Evolutionary conservation across 495 filamentous ascomycete genomes (phyloP).

Genomic region (Penicillium verhagenii): DNA sequence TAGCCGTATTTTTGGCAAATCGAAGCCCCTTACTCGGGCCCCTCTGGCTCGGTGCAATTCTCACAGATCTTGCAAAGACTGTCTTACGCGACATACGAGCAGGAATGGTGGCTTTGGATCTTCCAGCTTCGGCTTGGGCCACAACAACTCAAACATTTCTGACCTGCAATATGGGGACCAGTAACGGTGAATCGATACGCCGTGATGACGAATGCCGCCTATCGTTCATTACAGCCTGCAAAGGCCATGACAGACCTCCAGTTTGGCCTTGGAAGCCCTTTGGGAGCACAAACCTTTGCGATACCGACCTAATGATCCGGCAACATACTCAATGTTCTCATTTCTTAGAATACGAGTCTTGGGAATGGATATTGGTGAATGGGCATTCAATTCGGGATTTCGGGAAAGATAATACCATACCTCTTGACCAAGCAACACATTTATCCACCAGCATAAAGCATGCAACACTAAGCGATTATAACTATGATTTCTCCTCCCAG

Average conservation of each 20-base stretch:
- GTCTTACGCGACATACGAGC: constrained; percentile 16
- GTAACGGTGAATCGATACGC: constrained; percentile 14
- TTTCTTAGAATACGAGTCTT: constrained; percentile 26
- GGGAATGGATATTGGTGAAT: constrained; percentile 25
- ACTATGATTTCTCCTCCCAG: constrained; percentile 6
- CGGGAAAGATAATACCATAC: constrained; percentile 6
- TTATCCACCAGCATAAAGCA: background rate
- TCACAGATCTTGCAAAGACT: constrained; percentile 16
- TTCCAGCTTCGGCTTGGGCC: constrained; percentile 24
- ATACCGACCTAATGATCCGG: constrained; percentile 24
- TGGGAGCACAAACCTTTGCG: constrained; percentile 17
- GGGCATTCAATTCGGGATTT: constrained; percentile 10
- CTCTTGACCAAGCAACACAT: constrained; percentile 13
- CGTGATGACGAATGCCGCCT: constrained; percentile 31
- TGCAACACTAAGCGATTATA: constrained; percentile 1
- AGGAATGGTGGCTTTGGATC: constrained; percentile 23
- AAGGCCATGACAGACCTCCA: constrained; percentile 20
- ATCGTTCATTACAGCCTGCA: constrained; percentile 23
- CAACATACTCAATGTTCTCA: constrained; percentile 27
- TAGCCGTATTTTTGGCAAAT: constrained; percentile 15
- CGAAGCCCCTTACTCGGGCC: constrained; percentile 16
- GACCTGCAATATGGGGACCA: constrained; percentile 8
- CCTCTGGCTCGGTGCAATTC: constrained; percentile 30
- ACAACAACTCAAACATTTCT: constrained; percentile 23
- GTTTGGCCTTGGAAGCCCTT: constrained; percentile 30